Evolutionary conservation across 305 asterid species (phyloP).

Genomic region (Nicotiana rustica): DNA sequence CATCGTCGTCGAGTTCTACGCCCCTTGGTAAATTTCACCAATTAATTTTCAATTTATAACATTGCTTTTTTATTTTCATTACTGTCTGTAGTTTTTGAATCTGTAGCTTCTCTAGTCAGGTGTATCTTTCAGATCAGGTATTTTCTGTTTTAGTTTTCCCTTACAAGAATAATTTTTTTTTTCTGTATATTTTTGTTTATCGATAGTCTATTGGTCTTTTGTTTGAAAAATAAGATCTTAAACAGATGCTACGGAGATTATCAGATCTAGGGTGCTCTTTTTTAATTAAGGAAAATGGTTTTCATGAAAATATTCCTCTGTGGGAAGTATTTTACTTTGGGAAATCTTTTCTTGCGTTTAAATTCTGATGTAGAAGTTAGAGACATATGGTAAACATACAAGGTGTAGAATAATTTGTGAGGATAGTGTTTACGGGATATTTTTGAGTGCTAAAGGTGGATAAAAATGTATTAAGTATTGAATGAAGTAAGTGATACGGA

Average conservation of each 20-base stretch:
- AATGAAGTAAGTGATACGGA: neutral
- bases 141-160: neutral
- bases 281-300: neutral
- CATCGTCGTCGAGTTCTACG: slow-evolving; percentile 86
- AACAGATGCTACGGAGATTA: slow-evolving; percentile 2
- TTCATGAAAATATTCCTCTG: neutral
- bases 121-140: neutral
- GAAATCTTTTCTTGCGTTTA: neutral
- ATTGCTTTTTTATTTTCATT: slow-evolving; percentile 9
- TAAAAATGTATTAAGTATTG: slow-evolving; percentile 1
- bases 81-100: neutral
- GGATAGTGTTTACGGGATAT: neutral
- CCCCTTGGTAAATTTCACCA: slow-evolving; percentile 68
- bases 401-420: neutral
- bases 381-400: neutral
- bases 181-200: neutral
- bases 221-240: neutral
- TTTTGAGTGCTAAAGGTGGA: neutral
- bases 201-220: neutral
- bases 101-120: neutral
- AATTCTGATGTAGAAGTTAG: neutral
- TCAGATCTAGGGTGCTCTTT: neutral
- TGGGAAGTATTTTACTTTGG: neutral
- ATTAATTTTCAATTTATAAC: neutral
- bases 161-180: neutral